These are phyloP conservation scores for Cryptosporidium sp. DNA, from an alignment of 169 alveolate genomes.

Conservation along the genomic window DNA sequence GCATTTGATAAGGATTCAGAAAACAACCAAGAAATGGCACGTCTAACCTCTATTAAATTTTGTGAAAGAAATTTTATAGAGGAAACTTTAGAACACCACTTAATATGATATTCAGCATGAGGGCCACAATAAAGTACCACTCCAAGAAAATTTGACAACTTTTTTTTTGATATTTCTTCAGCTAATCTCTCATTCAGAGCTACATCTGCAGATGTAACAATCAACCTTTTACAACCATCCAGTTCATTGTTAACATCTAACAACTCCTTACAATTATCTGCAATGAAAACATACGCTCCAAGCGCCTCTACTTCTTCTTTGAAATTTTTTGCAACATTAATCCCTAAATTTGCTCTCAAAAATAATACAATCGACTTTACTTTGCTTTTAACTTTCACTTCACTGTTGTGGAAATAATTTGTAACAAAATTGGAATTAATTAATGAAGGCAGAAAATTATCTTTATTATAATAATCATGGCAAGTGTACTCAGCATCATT, in stretches of 20 bases:
- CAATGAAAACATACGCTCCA: conserved; percentile 69
- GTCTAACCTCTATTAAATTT: conserved; percentile 69
- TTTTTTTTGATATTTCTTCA: conserved; percentile 58
- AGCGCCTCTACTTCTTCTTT: conserved; percentile 75
- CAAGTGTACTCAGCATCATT: neutral
- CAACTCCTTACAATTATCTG: conserved; percentile 29
- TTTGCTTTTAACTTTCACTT: conserved; percentile 16
- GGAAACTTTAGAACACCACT: conserved; percentile 70
- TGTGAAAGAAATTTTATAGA: conserved; percentile 63
- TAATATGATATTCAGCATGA: conserved; percentile 74
- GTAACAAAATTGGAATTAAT: conserved; percentile 2
- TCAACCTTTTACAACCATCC: conserved; percentile 65
- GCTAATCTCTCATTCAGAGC: conserved; percentile 55
- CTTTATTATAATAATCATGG: conserved; percentile 12
- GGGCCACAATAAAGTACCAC: conserved; percentile 64
- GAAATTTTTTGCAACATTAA: conserved; percentile 38
- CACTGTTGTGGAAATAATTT: neutral
- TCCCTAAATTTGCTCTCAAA: conserved; percentile 71
- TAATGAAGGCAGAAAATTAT: conserved; percentile 30
- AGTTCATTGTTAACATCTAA: conserved; percentile 54
- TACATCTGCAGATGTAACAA: conserved; percentile 74
- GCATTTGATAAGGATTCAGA: conserved; percentile 29
- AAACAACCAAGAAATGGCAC: conserved; percentile 74
- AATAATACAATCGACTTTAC: conserved; percentile 71
- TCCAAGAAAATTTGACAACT: conserved; percentile 52